Evolutionary conservation across 441 rosid genomes (phyloP).

Genomic region (Bocquillonia castaneifolia): DNA sequence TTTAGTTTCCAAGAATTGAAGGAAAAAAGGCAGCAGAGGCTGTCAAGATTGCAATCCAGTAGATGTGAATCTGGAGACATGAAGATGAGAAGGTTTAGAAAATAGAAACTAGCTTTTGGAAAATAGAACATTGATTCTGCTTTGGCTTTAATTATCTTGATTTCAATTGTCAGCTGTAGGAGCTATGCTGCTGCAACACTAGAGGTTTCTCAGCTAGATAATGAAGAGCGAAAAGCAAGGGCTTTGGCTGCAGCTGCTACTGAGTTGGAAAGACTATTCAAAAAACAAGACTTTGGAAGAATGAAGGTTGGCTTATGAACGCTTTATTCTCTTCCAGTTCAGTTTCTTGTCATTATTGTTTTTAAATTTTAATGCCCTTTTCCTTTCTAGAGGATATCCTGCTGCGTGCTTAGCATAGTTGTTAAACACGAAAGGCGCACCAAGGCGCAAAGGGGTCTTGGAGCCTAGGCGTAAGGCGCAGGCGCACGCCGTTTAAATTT

Average conservation of each 20-base stretch:
- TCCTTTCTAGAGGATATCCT: too few species aligned
- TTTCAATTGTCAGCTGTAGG: slow-evolving; percentile 38
- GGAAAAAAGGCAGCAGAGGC: slow-evolving; percentile 58
- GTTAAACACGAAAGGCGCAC: too few species aligned
- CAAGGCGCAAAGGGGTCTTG: too few species aligned
- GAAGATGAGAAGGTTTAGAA: slow-evolving; percentile 42
- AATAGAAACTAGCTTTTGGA: slow-evolving; percentile 22
- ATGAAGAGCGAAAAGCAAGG: slow-evolving; percentile 73
- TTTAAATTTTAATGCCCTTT: too few species aligned
- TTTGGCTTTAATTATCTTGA: slow-evolving; percentile 11
- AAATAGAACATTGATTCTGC: slow-evolving; percentile 12
- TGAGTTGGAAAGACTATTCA: slow-evolving; percentile 85
- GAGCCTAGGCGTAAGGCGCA: too few species aligned
- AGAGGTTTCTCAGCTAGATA: slow-evolving; percentile 72
- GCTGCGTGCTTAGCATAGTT: too few species aligned
- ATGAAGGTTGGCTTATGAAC: slow-evolving; percentile 63
- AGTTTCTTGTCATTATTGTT: not conserved
- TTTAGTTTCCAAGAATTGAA: slow-evolving; percentile 65
- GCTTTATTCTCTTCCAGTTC: not conserved
- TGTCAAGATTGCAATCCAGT: slow-evolving; percentile 41
- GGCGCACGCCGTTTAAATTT: too few species aligned
- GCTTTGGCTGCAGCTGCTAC: slow-evolving; percentile 83
- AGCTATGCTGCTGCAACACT: slow-evolving; percentile 81
- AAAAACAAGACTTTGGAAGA: slow-evolving; percentile 74
- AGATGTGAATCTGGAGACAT: slow-evolving; percentile 31